Percentiles rank a stretch among this genome's conserved stretches.
Evolutionary conservation across 2,329 filamentous ascomycete genomes (phyloP).

Genomic region (Proliferodiscus dingleyae): DNA sequence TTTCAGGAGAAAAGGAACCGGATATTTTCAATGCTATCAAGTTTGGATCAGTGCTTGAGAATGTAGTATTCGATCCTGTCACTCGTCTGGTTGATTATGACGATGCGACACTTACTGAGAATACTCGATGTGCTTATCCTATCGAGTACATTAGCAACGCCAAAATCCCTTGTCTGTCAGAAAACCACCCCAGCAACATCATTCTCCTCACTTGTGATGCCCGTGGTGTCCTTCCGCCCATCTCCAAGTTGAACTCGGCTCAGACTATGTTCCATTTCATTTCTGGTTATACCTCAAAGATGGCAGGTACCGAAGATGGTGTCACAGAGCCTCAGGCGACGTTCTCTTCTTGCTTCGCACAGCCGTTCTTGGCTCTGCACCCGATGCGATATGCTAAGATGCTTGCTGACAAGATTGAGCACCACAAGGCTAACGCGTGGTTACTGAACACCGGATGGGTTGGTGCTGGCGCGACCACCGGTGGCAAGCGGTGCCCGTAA

Average conservation of each 20-base stretch:
- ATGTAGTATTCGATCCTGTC: slow-evolving; percentile 92
- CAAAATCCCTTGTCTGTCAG: slow-evolving; percentile 92
- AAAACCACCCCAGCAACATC: slow-evolving; percentile 91
- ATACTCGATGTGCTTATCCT: slow-evolving; percentile 96
- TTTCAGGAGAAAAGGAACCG: slow-evolving; percentile 97
- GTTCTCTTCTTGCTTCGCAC: slow-evolving; percentile 98
- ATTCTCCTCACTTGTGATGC: slow-evolving; percentile 97
- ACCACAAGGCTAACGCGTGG: slow-evolving; percentile 96
- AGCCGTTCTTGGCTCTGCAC: slow-evolving; percentile 97
- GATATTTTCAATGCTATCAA: slow-evolving; percentile 95
- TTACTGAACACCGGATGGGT: slow-evolving; percentile 98
- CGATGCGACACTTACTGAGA: slow-evolving; percentile 90
- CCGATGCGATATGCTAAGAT: slow-evolving; percentile 99
- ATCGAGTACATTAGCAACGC: slow-evolving; percentile 99
- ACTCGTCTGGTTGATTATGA: slow-evolving; percentile 94
- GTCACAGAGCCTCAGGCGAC: slow-evolving; percentile 96
- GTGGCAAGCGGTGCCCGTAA: slow-evolving; percentile 86
- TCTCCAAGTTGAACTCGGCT: slow-evolving; percentile 89
- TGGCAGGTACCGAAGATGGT: slow-evolving; percentile 97
- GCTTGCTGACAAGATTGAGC: slow-evolving; percentile 95
- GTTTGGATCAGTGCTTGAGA: slow-evolving; percentile 96
- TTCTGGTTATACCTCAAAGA: slow-evolving; percentile 99
- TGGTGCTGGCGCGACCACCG: slow-evolving; percentile 82
- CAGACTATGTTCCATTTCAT: slow-evolving; percentile 99
- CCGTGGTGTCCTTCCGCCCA: slow-evolving; percentile 92